Percentiles rank a stretch among this genome's conserved stretches.
Conservation (phyloP, 2,329 filamentous ascomycete genomes). For the Monilinia fructigena region DNA sequence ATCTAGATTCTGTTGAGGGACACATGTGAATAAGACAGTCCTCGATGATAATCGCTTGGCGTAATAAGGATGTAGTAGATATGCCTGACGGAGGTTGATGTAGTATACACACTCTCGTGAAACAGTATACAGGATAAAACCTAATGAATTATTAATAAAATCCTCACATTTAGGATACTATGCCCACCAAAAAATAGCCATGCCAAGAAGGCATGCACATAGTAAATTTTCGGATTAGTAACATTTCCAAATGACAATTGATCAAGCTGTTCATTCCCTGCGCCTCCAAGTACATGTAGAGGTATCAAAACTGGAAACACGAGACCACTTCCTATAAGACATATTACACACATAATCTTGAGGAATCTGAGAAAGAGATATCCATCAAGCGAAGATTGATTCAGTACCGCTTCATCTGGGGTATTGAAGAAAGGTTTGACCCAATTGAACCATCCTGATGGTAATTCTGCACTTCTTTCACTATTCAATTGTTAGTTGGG, state of each 20-base stretch:
- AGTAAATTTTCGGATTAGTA: slow-evolving; percentile 50
- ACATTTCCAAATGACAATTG: slow-evolving; percentile 61
- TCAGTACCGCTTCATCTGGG: slow-evolving; percentile 48
- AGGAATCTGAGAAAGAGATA: slow-evolving; percentile 66
- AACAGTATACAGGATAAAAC: slow-evolving; percentile 65
- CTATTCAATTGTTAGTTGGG: slow-evolving; percentile 29
- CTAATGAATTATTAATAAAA: slow-evolving; percentile 27
- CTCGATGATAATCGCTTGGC: slow-evolving; percentile 64
- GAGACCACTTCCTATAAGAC: slow-evolving; percentile 58
- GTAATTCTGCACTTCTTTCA: slow-evolving; percentile 38
- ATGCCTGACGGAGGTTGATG: slow-evolving; percentile 68
- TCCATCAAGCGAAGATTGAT: slow-evolving; percentile 64
- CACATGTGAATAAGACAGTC: slow-evolving; percentile 65
- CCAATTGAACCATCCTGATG: slow-evolving; percentile 42
- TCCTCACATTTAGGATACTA: not conserved
- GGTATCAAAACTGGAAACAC: slow-evolving; percentile 67
- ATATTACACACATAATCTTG: slow-evolving; percentile 59
- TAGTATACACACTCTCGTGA: slow-evolving; percentile 66
- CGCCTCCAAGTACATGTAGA: slow-evolving; percentile 61
- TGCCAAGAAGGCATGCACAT: slow-evolving; percentile 59
- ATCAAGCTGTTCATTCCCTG: slow-evolving; percentile 54
- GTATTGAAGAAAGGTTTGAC: slow-evolving; percentile 39
- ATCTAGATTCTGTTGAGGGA: slow-evolving; percentile 59
- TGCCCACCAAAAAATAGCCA: slow-evolving; percentile 58
- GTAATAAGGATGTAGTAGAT: slow-evolving; percentile 64